Evolutionary conservation across 2,329 filamentous ascomycete genomes (phyloP).

Genomic region (Calonectria henricotiae): DNA sequence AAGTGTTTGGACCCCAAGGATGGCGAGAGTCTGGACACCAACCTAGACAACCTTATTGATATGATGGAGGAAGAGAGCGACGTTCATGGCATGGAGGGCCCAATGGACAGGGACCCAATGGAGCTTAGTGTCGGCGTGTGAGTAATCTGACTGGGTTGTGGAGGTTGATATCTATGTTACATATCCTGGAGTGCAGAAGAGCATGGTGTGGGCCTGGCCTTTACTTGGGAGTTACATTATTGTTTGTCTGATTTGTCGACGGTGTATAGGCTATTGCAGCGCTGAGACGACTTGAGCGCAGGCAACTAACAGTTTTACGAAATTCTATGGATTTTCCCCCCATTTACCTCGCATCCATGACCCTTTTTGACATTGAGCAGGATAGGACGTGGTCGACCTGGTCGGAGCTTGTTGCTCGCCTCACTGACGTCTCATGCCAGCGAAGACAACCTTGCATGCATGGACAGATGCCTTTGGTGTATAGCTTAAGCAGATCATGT

Average conservation of each 20-base stretch:
- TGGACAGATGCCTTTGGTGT: conserved; percentile 6
- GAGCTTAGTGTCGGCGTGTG: conserved; percentile 52
- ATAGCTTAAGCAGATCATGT: background rate
- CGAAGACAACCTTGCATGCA: conserved; percentile 21
- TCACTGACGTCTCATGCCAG: conserved; percentile 14
- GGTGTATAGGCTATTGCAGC: conserved; percentile 30
- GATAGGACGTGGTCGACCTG: background rate
- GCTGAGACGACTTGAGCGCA: conserved; percentile 34
- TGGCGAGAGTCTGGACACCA: conserved; percentile 78
- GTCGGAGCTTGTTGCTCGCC: conserved; percentile 11
- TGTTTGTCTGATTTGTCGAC: conserved; percentile 23
- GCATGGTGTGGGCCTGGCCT: conserved; percentile 20
- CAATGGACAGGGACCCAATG: conserved; percentile 54
- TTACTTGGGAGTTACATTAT: conserved; percentile 25
- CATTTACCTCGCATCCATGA: background rate
- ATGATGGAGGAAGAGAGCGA: conserved; percentile 76
- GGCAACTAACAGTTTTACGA: conserved; percentile 36
- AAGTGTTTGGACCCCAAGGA: conserved; percentile 79
- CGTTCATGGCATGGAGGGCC: conserved; percentile 59
- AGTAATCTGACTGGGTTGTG: conserved; percentile 36
- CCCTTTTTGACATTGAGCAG: conserved; percentile 7
- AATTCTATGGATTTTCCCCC: conserved; percentile 28
- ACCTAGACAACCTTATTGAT: conserved; percentile 73
- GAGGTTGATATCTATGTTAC: conserved; percentile 37
- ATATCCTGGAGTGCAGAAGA: conserved; percentile 43